Evolutionary conservation across 495 filamentous ascomycete genomes (phyloP).

Genomic region (Aspergillus leporis): DNA sequence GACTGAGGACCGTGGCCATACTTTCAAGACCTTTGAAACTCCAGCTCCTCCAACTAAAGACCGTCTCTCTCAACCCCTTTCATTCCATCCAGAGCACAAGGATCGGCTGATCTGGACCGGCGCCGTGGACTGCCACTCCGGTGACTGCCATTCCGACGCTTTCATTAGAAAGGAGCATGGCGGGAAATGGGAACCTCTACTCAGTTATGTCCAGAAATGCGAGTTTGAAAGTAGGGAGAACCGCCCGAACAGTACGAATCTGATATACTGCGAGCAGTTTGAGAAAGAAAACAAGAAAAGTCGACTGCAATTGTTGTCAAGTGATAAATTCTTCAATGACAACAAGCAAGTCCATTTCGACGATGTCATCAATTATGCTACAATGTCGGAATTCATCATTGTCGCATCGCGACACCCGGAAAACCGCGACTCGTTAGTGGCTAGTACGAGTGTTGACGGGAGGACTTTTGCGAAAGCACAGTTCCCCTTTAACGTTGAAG

Average conservation of each 20-base stretch:
- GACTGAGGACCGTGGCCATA: constrained; percentile 70
- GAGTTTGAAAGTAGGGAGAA: constrained; percentile 74
- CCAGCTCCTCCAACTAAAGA: constrained; percentile 42
- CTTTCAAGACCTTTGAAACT: constrained; percentile 66
- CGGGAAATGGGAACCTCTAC: constrained; percentile 68
- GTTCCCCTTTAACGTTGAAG: constrained; percentile 80
- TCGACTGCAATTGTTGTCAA: constrained; percentile 68
- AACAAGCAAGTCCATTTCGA: constrained; percentile 52
- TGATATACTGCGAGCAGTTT: constrained; percentile 81
- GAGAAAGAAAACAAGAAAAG: constrained; percentile 59
- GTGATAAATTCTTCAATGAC: constrained; percentile 71
- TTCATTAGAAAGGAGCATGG: constrained; percentile 74
- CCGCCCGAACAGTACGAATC: constrained; percentile 57
- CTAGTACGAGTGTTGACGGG: constrained; percentile 82
- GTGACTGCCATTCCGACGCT: constrained; percentile 66
- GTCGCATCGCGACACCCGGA: constrained; percentile 70
- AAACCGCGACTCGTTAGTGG: constrained; percentile 67
- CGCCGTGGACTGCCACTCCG: constrained; percentile 53
- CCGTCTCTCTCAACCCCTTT: constrained; percentile 48
- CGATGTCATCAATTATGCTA: constrained; percentile 81
- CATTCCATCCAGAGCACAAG: constrained; percentile 77
- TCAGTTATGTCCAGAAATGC: constrained; percentile 71
- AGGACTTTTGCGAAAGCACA: constrained; percentile 75
- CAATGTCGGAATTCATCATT: constrained; percentile 92
- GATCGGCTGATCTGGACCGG: constrained; percentile 94